Base-by-base conservation (phyloP, 1,139 yeast species). In the Magnusiomyces paraingens region DNA sequence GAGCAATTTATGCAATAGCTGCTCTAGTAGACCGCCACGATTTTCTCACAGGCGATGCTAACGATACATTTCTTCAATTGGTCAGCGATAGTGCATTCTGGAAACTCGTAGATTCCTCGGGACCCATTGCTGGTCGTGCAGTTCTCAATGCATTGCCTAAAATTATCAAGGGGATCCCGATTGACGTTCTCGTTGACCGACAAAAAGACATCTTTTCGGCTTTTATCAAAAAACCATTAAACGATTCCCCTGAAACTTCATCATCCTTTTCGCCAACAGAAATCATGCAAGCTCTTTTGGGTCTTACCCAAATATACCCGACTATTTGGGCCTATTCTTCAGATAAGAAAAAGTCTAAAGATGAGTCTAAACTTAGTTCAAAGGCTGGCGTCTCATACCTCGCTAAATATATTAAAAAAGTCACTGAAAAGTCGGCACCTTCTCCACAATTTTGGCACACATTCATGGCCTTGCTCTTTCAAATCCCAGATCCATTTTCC, bases 1-100 rank as follows among this genome's bases (percentile, higher is more conserved):
- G 83, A 5, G 72, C 84, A 2, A 62, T 86, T 11, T 72, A 73
- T 49, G 70, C 86, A 66, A 64, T 85, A 22, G 73, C 70, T 1
- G 76, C 77, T 54, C 55, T 83, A 46, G 59, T 74, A 3, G 50
- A 47, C 12, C 50, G 22, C 21, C 20, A 22, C 46, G 15, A 14
- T 4, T 14, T 20, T 22, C 38, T 12, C 14, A 3, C 18, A 11
- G 17, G 18, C 21, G 17, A 8, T 14, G 38, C 47, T 4, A 26
- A 5, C 21, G 26, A 11, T 5, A 22, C 47, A 2, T 22, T 44
- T 15, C 47, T 44, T n/a, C 38, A 44, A 5, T 8, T 44, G 26
- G 20, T 44, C 17, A 15, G 21, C 38, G 41, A 29, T 11, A 35
- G 22, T n/a, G 20, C 21, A 14, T 47, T 47, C 38, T 47, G 50